Evolutionary conservation across 345 rosid species (phyloP).

Genomic region (Salix viminalis): DNA sequence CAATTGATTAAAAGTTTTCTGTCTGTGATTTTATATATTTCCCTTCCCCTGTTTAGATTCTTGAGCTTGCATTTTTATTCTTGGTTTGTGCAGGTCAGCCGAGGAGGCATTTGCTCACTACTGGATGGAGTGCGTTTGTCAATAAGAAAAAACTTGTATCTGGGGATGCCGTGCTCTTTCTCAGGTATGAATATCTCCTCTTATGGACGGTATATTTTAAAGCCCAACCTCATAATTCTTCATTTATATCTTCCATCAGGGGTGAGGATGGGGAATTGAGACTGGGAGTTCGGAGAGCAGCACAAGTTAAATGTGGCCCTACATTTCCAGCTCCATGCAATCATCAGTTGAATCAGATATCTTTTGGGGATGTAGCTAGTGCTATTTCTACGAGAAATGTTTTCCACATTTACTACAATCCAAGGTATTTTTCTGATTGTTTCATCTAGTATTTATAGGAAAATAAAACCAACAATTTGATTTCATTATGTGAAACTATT

Average conservation of each 20-base stretch:
- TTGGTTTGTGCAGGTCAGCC: conserved; percentile 71
- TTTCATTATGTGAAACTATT: not conserved
- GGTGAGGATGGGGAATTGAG: conserved; percentile 92
- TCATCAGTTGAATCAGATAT: conserved; percentile 54
- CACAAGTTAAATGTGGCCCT: conserved; percentile 57
- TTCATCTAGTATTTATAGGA: not conserved
- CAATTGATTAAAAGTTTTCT: not conserved
- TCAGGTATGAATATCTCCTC: conserved; percentile 43
- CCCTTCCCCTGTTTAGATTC: not conserved
- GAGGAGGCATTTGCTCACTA: conserved; percentile 95
- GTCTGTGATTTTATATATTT: not conserved
- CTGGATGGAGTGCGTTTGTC: conserved; percentile 99
- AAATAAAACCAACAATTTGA: not conserved
- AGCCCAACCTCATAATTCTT: not conserved
- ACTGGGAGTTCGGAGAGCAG: conserved; percentile 88
- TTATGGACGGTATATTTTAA: not conserved
- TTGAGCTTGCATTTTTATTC: not conserved
- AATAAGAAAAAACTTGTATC: conserved; percentile 97
- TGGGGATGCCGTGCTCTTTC: conserved; percentile 98
- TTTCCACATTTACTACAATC: conserved; percentile 85
- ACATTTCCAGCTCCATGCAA: conserved; percentile 40
- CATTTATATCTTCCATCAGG: conserved; percentile 36
- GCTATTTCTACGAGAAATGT: conserved; percentile 53
- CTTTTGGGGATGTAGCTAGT: conserved; percentile 59
- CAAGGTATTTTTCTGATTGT: conserved; percentile 50